A percentile compares a stretch with the other conserved stretches of the same genome.
Conservation (phyloP, 1,284 basidiomycete genomes). For the Leccinum griseonigrum region DNA sequence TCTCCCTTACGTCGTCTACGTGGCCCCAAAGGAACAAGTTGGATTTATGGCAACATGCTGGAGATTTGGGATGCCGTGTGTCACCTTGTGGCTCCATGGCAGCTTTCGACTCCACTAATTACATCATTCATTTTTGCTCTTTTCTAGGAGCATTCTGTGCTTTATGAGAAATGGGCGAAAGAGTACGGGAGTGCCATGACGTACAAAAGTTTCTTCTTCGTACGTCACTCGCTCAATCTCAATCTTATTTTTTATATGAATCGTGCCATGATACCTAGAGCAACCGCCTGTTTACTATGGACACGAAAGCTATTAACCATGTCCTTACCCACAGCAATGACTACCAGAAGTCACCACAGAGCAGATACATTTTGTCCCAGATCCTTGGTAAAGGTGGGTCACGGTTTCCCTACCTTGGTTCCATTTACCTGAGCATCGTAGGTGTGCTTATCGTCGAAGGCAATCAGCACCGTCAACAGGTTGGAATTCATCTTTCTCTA, state of each 20-base stretch:
- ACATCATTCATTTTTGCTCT: background rate
- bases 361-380: conserved; percentile 19
- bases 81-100: background rate
- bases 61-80: conserved; percentile 43
- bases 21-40: conserved; percentile 48
- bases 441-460: conserved; percentile 17
- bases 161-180: conserved; percentile 51
- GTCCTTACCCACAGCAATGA: conserved; percentile 35
- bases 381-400: conserved; percentile 32
- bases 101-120: background rate
- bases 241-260: background rate
- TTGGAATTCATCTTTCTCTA: conserved; percentile 2
- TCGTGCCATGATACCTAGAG: background rate
- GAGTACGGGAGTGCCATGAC: conserved; percentile 53
- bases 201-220: conserved; percentile 46
- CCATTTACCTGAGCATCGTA: background rate
- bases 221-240: conserved; percentile 28
- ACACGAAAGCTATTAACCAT: conserved; percentile 27
- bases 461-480: conserved; percentile 26
- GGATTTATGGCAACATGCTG: conserved; percentile 52
- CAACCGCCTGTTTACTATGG: conserved; percentile 3
- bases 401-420: background rate
- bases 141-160: conserved; percentile 32
- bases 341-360: conserved; percentile 34
- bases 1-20: conserved; percentile 49